These are phyloP conservation scores for Aspergillus kassunensis DNA, from an alignment of 495 filamentous ascomycete species.

Conservation along the genomic window DNA sequence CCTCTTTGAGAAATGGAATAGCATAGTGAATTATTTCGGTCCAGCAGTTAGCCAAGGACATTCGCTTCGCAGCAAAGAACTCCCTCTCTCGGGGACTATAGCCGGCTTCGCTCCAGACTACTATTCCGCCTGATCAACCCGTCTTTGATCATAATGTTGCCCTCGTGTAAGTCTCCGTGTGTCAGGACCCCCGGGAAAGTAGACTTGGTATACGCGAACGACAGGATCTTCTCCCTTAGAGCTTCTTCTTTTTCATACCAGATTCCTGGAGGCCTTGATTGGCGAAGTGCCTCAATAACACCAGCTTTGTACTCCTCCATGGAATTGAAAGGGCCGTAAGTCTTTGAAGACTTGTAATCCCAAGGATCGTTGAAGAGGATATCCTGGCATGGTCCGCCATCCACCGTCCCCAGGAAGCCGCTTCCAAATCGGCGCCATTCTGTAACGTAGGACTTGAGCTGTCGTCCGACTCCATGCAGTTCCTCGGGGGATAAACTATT, in stretches of 20 bases:
- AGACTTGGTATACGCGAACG: neutral
- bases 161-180: slow-evolving; percentile 10
- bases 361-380: slow-evolving; percentile 20
- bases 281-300: slow-evolving; percentile 18
- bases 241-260: slow-evolving; percentile 8
- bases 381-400: slow-evolving; percentile 19
- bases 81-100: slow-evolving; percentile 18
- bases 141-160: slow-evolving; percentile 12
- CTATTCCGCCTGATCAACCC: slow-evolving; percentile 10
- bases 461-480: slow-evolving; percentile 5
- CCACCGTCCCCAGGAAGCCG: slow-evolving; percentile 19
- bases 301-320: slow-evolving; percentile 18
- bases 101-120: slow-evolving; percentile 21
- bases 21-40: neutral
- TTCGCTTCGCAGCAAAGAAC: slow-evolving; percentile 14
- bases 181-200: slow-evolving; percentile 13
- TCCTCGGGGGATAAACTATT: slow-evolving; percentile 6
- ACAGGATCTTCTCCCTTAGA: slow-evolving; percentile 17
- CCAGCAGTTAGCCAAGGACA: slow-evolving; percentile 13
- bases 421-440: slow-evolving; percentile 20
- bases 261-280: slow-evolving; percentile 11
- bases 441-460: slow-evolving; percentile 15
- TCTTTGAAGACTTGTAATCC: slow-evolving; percentile 6
- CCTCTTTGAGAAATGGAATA: neutral
- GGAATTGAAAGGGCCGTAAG: slow-evolving; percentile 21